phyloP scores from a whole-genome alignment of 495 filamentous ascomycete species.

The Aspergillus incahuasiensis region DNA sequence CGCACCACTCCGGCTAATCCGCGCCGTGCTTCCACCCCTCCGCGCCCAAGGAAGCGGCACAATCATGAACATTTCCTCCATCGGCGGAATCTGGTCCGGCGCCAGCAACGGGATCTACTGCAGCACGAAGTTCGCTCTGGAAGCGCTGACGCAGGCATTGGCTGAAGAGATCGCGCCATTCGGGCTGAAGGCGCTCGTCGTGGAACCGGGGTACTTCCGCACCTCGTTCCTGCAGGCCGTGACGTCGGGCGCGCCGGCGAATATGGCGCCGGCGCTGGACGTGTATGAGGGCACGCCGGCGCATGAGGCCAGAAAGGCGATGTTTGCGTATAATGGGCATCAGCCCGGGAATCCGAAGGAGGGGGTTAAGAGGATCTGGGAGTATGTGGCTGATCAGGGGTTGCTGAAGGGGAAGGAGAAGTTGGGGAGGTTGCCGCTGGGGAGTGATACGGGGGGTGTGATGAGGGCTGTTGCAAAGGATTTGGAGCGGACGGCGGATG shows the following conservation, averaged over 20 bases:
- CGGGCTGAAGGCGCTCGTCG: slow-evolving; percentile 2
- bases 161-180: slow-evolving; percentile 5
- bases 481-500: background rate
- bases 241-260: background rate
- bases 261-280: background rate
- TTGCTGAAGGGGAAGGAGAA: slow-evolving; percentile 9
- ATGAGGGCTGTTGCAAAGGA: background rate
- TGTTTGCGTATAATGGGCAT: background rate
- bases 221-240: slow-evolving; percentile 2
- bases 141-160: background rate
- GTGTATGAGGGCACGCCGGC: slow-evolving; percentile 6
- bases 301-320: slow-evolving; percentile 1
- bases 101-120: slow-evolving; percentile 8
- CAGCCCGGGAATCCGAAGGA: slow-evolving; percentile 3
- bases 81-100: slow-evolving; percentile 1
- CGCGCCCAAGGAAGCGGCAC: slow-evolving; percentile 6
- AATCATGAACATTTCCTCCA: slow-evolving; percentile 9
- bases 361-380: slow-evolving; percentile 5
- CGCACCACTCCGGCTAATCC: background rate
- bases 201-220: slow-evolving; percentile 9
- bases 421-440: background rate
- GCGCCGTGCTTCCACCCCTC: background rate
- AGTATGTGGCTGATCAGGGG: slow-evolving; percentile 9
- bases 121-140: slow-evolving; percentile 4
- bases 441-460: slow-evolving; percentile 4